These are phyloP conservation scores for Taphrina sp. DNA, from an alignment of 1,139 yeast genomes.

Conservation along the genomic window DNA sequence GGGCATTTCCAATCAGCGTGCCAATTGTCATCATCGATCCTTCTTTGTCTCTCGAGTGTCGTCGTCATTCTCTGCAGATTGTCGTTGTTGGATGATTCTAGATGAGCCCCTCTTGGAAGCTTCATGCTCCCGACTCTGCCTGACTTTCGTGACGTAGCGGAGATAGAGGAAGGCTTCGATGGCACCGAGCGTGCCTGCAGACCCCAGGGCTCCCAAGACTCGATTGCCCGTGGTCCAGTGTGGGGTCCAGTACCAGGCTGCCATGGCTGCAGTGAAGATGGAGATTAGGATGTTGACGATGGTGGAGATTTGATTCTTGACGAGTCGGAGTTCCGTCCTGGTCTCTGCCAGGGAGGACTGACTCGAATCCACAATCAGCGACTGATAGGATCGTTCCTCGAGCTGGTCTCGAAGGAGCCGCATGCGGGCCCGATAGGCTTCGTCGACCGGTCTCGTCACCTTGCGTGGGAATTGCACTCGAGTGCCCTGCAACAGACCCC, in stretches of 20 bases:
- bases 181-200: slow-evolving; percentile 7
- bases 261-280: slow-evolving; percentile 31
- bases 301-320: slow-evolving; percentile 24
- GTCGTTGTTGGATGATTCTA: no score
- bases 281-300: slow-evolving; percentile 21
- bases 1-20: no score
- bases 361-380: not conserved
- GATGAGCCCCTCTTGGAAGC: no score
- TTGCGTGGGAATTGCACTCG: not conserved
- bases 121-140: slow-evolving; percentile 9
- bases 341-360: slow-evolving; percentile 20
- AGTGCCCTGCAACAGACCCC: not conserved
- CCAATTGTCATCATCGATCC: no score
- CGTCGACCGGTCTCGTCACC: not conserved
- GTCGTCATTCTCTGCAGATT: no score
- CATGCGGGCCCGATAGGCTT: slow-evolving; percentile 16
- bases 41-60: no score
- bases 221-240: slow-evolving; percentile 3
- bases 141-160: slow-evolving; percentile 19
- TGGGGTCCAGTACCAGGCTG: slow-evolving; percentile 29
- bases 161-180: slow-evolving; percentile 26
- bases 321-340: slow-evolving; percentile 1
- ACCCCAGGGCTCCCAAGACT: slow-evolving; percentile 11
- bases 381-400: slow-evolving; percentile 8
- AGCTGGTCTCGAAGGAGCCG: not conserved